Conservation (phyloP, 2,329 filamentous ascomycete genomes). For the Lasiodiplodia hormozganensis region DNA sequence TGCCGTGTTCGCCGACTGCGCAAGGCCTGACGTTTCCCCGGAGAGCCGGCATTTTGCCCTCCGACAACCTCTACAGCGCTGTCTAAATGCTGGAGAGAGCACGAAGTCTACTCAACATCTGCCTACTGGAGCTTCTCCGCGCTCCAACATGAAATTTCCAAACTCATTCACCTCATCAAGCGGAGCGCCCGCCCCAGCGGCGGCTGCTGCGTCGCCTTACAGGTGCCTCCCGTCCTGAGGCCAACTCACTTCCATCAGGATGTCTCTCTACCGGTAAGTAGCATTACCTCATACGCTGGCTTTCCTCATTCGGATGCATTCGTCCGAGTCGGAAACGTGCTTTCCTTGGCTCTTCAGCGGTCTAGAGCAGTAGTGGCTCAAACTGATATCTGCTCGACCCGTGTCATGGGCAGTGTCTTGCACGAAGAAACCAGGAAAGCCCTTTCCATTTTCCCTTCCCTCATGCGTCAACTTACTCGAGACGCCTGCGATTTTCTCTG, state of each 20-base stretch:
- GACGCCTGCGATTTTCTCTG: background rate
- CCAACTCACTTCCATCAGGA: background rate
- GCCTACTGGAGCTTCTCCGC: background rate
- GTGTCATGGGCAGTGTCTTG: background rate
- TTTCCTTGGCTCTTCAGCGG: background rate
- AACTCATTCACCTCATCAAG: too few species aligned
- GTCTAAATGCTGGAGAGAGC: slow-evolving; percentile 9
- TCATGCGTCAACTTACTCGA: background rate
- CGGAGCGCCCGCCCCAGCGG: background rate
- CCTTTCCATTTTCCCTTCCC: background rate
- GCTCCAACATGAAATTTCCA: background rate
- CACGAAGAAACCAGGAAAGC: background rate
- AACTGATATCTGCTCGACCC: slow-evolving; percentile 6
- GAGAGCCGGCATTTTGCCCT: slow-evolving; percentile 28
- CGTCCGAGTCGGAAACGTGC: background rate
- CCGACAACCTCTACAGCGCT: slow-evolving; percentile 23
- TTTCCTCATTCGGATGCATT: too few species aligned
- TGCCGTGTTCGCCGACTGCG: slow-evolving; percentile 12
- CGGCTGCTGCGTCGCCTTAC: background rate
- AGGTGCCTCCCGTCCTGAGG: background rate
- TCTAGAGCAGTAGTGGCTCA: background rate
- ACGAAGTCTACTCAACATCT: slow-evolving; percentile 3
- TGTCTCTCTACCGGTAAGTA: background rate
- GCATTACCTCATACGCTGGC: background rate
- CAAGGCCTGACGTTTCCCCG: slow-evolving; percentile 26